Percentiles rank a stretch among this genome's conserved stretches.
These are phyloP conservation scores for Aeminium ludgeri DNA, from an alignment of 495 filamentous ascomycete genomes.

Conservation along the genomic window DNA sequence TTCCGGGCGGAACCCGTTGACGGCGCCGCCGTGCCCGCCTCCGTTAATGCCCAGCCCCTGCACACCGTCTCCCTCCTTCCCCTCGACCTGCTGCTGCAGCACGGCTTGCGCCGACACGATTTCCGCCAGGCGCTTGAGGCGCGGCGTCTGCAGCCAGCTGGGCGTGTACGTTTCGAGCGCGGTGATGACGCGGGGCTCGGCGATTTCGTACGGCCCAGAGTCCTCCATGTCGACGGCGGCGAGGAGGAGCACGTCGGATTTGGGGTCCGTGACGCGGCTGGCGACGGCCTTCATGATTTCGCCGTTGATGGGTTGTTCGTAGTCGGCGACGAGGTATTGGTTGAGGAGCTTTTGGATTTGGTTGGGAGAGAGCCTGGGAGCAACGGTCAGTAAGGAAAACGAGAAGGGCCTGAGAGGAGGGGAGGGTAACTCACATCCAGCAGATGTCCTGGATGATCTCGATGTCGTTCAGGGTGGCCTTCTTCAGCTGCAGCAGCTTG, in stretches of 20 bases:
- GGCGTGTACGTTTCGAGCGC: constrained; percentile 96
- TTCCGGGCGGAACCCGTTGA: neutral
- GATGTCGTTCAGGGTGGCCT: constrained; percentile 96
- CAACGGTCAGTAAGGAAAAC: neutral
- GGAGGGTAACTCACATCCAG: constrained; percentile 65
- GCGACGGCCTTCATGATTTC: constrained; percentile 99
- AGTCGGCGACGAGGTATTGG: constrained; percentile 96
- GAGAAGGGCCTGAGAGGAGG: neutral
- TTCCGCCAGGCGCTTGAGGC: constrained; percentile 85
- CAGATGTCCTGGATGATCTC: constrained; percentile 99
- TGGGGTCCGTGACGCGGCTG: constrained; percentile 78
- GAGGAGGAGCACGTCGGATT: constrained; percentile 87
- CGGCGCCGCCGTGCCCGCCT: no score
- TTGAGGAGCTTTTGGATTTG: constrained; percentile 99
- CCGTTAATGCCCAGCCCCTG: neutral
- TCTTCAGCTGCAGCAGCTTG: constrained; percentile 96
- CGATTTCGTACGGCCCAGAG: constrained; percentile 97
- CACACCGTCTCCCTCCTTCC: constrained; percentile 3
- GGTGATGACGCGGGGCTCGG: constrained; percentile 87
- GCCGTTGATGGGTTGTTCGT: constrained; percentile 97
- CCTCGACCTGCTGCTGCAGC: constrained; percentile 38
- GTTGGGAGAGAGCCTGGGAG: constrained; percentile 75
- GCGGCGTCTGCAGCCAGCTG: constrained; percentile 90
- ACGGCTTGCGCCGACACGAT: constrained; percentile 94
- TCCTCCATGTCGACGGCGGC: constrained; percentile 97